Conservation (phyloP, 2,329 filamentous ascomycete genomes). For the Ploettnerulaceae sp. region DNA sequence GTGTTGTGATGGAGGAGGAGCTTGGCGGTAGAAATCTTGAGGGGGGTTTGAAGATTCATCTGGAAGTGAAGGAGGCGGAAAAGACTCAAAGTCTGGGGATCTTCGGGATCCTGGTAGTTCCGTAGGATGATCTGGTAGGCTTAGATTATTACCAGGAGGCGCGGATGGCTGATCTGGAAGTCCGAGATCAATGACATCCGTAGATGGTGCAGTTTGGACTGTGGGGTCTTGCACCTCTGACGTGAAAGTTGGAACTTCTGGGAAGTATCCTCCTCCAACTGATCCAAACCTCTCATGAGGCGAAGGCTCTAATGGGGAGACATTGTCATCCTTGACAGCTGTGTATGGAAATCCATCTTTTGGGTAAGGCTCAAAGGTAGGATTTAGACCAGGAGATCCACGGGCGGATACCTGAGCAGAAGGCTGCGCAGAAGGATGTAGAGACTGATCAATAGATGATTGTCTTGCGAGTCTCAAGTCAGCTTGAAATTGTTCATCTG, state of each 20-base stretch:
- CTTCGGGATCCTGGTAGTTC: slow-evolving; percentile 34
- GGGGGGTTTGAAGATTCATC: slow-evolving; percentile 11
- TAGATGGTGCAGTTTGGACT: slow-evolving; percentile 27
- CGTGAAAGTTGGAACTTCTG: slow-evolving; percentile 39
- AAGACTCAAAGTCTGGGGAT: slow-evolving; percentile 21
- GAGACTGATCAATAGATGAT: slow-evolving; percentile 45
- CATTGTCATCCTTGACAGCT: slow-evolving; percentile 37
- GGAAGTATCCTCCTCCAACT: slow-evolving; percentile 55
- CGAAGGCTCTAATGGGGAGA: slow-evolving; percentile 48
- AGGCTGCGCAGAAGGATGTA: slow-evolving; percentile 38
- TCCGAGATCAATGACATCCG: slow-evolving; percentile 22
- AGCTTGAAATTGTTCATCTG: slow-evolving; percentile 50
- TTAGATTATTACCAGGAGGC: slow-evolving; percentile 32
- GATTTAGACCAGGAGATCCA: slow-evolving; percentile 20
- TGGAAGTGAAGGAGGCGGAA: slow-evolving; percentile 29
- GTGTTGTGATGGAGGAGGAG: slow-evolving; percentile 17
- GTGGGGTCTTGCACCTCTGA: slow-evolving; percentile 26
- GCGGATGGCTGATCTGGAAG: slow-evolving; percentile 28
- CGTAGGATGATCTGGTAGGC: slow-evolving; percentile 24
- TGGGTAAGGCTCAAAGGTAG: slow-evolving; percentile 35
- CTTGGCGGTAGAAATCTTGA: slow-evolving; percentile 17
- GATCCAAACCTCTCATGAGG: slow-evolving; percentile 42
- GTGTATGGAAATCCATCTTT: slow-evolving; percentile 31
- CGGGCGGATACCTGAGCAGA: slow-evolving; percentile 24
- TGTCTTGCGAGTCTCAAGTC: slow-evolving; percentile 40